phyloP scores from a whole-genome alignment of 2,329 filamentous ascomycete species.

The Penicillium sp. region DNA sequence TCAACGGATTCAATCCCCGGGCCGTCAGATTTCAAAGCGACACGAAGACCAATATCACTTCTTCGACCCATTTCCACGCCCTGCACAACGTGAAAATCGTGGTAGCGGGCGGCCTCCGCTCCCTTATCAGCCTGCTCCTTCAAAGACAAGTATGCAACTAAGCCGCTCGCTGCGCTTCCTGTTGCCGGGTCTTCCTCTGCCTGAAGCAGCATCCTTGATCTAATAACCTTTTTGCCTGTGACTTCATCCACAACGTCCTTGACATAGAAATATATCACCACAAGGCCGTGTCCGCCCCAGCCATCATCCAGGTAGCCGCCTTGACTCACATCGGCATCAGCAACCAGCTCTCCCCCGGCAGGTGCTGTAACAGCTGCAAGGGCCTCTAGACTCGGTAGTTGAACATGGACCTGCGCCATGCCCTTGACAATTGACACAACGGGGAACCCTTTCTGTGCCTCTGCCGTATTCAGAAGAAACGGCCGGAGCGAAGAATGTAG shows the following conservation, averaged over 20 bases:
- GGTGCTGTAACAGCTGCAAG: conserved; percentile 41
- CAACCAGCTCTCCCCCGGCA: conserved; percentile 23
- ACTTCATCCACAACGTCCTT: conserved; percentile 55
- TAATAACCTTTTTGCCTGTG: conserved; percentile 34
- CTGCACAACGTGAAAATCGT: conserved; percentile 55
- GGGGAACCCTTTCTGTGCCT: conserved; percentile 20
- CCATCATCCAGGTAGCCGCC: conserved; percentile 29
- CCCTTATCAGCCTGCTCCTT: conserved; percentile 29
- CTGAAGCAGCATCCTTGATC: conserved; percentile 28
- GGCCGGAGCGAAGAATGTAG: conserved; percentile 25
- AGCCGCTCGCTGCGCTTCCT: conserved; percentile 58
- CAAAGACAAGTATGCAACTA: conserved; percentile 54
- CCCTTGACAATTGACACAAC: conserved; percentile 39
- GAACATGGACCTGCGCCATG: conserved; percentile 59
- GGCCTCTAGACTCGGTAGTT: conserved; percentile 57
- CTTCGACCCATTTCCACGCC: conserved; percentile 64
- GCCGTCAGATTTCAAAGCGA: conserved; percentile 20
- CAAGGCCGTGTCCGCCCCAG: conserved; percentile 25
- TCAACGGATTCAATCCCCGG: conserved; percentile 29
- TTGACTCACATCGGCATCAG: conserved; percentile 7
- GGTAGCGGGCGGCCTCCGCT: conserved; percentile 22
- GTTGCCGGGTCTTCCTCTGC: conserved; percentile 31
- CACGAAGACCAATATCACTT: conserved; percentile 36
- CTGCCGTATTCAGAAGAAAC: conserved; percentile 14
- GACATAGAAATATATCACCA: conserved; percentile 31